phyloP scores from a whole-genome alignment of 2,329 filamentous ascomycete genomes.

The Aspergillus candidus region DNA sequence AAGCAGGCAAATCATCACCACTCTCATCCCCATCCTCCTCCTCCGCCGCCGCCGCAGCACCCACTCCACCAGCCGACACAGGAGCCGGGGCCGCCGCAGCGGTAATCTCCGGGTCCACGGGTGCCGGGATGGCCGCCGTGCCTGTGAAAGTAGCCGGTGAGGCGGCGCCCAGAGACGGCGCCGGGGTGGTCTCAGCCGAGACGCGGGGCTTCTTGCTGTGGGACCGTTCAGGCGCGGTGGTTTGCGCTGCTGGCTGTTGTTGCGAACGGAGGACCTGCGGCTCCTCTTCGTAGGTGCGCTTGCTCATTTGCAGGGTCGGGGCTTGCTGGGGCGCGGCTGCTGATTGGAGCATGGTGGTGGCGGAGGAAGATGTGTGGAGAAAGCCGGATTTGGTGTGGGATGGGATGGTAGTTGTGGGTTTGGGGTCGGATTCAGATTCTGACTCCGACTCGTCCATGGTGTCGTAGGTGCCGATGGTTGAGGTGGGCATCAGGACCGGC shows the following conservation, averaged over 20 bases:
- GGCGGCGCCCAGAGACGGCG: conserved; percentile 6
- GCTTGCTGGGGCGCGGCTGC: conserved; percentile 4
- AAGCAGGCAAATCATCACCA: conserved; percentile 45
- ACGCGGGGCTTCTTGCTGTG: conserved; percentile 30
- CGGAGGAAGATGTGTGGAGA: conserved; percentile 16
- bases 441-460: conserved; percentile 22
- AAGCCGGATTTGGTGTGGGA: conserved; percentile 18
- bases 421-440: conserved; percentile 22
- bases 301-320: conserved; percentile 14
- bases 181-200: conserved; percentile 13
- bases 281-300: conserved; percentile 27
- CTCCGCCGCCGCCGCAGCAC: conserved; percentile 8
- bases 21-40: conserved; percentile 34
- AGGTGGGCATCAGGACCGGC: conserved; percentile 37
- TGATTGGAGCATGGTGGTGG: neutral
- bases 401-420: conserved; percentile 8
- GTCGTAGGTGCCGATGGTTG: conserved; percentile 19
- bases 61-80: conserved; percentile 3
- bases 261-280: conserved; percentile 3
- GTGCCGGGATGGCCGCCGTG: conserved; percentile 10
- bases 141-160: conserved; percentile 16
- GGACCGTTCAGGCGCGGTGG: conserved; percentile 4
- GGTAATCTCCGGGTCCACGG: conserved; percentile 1
- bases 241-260: neutral
- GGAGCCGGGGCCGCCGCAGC: conserved; percentile 8